A percentile compares a stretch with the other conserved stretches of the same genome.
These are phyloP conservation scores for Herpomyces periplanetae DNA, from an alignment of 2,329 filamentous ascomycete species.

Conservation along the genomic window DNA sequence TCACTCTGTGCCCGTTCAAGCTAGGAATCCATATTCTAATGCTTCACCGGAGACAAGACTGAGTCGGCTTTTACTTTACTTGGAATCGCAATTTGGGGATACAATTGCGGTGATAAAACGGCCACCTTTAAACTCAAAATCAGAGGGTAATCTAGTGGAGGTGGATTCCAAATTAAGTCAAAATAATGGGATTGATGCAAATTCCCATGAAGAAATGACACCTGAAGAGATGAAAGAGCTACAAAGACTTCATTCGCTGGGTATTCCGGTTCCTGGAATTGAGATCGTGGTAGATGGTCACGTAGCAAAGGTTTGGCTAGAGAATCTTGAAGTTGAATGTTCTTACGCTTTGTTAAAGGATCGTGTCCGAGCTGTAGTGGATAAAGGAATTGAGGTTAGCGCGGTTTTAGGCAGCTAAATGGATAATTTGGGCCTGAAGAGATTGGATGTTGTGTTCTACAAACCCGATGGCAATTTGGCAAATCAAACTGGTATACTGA, in stretches of 20 bases:
- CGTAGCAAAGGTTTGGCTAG: constrained; percentile 57
- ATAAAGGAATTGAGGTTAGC: constrained; percentile 54
- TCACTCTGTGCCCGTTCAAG: constrained; percentile 8
- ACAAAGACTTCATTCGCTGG: constrained; percentile 34
- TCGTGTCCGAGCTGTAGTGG: constrained; percentile 52
- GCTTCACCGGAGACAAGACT: constrained; percentile 34
- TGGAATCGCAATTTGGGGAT: constrained; percentile 83
- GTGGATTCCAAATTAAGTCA: neutral
- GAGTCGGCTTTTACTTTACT: constrained; percentile 59
- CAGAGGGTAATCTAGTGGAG: constrained; percentile 1
- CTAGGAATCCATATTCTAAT: constrained; percentile 30
- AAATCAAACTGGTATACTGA: too few relatives aligned
- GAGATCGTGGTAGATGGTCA: constrained; percentile 59
- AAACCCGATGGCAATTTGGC: too few relatives aligned
- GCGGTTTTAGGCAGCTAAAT: constrained; percentile 19
- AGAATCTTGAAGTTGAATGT: constrained; percentile 65
- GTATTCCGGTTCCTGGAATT: constrained; percentile 63
- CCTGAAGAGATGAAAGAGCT: constrained; percentile 15
- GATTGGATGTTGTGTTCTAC: neutral
- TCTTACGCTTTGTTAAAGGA: constrained; percentile 35
- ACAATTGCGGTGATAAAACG: constrained; percentile 34
- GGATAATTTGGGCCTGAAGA: neutral
- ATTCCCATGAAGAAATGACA: constrained; percentile 13
- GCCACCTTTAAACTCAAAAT: constrained; percentile 8
- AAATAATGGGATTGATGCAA: constrained; percentile 6